phyloP scores from a whole-genome alignment of 352 stramenopile species.

The Phytophthora parvispora region DNA sequence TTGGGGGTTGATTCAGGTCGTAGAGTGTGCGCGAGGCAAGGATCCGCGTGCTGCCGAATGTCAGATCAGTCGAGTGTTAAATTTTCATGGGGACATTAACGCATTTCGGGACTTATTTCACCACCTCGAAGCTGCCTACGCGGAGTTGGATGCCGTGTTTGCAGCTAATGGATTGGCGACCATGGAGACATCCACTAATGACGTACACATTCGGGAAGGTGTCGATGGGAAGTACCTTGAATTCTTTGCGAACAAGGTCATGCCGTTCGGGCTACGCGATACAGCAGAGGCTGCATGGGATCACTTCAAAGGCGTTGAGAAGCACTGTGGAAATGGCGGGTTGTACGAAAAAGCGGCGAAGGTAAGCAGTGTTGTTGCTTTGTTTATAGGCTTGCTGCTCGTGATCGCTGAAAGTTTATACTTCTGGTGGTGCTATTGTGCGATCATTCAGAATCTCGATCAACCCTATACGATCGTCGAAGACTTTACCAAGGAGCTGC shows the following conservation, averaged over 20 bases:
- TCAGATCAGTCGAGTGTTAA: neutral
- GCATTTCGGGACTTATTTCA: constrained; percentile 23
- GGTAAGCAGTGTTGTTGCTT: constrained; percentile 1
- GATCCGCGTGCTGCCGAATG: neutral
- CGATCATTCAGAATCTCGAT: constrained; percentile 15
- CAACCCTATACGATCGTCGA: constrained; percentile 52
- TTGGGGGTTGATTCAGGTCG: neutral
- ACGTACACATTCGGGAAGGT: constrained; percentile 25
- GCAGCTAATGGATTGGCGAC: constrained; percentile 21
- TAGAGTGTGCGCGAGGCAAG: neutral
- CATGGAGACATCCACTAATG: neutral
- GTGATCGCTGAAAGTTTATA: too few species aligned
- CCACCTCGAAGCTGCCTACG: constrained; percentile 16
- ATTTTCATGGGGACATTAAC: constrained; percentile 2
- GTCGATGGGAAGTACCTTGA: constrained; percentile 30
- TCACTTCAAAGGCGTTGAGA: constrained; percentile 24
- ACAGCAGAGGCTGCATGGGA: constrained; percentile 23
- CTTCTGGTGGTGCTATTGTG: neutral
- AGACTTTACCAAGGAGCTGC: constrained; percentile 48
- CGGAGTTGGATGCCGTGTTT: constrained; percentile 20
- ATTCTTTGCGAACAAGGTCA: constrained; percentile 28
- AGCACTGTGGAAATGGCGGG: constrained; percentile 22
- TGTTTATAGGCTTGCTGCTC: neutral
- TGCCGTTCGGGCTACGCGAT: constrained; percentile 19
- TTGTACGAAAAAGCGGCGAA: constrained; percentile 29